A percentile compares a stretch with the other conserved stretches of the same genome.
These are phyloP conservation scores for Podaxis rugospora DNA, from an alignment of 768 basidiomycete genomes.

Conservation along the genomic window DNA sequence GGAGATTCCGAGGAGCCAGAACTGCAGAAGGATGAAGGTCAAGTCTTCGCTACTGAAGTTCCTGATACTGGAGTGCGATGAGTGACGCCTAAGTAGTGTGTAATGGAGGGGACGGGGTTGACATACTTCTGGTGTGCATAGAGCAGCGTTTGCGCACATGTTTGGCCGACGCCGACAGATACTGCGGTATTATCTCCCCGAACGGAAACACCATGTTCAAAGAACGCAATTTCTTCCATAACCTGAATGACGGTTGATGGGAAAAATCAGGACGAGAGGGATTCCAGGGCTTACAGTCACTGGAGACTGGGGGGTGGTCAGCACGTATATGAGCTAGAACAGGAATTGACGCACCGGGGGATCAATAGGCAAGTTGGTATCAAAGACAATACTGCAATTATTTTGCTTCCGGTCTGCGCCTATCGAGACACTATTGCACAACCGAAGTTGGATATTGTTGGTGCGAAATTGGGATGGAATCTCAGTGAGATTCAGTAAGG, in stretches of 20 bases:
- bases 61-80: conserved; percentile 27
- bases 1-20: conserved; percentile 52
- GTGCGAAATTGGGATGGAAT: conserved; percentile 22
- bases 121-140: conserved; percentile 43
- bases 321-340: not conserved
- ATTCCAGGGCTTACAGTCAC: not conserved
- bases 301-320: conserved; percentile 2
- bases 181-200: not conserved
- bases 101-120: not conserved
- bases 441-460: conserved; percentile 26
- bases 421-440: conserved; percentile 43
- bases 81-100: not conserved
- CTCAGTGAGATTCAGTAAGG: conserved; percentile 28
- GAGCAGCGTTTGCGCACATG: conserved; percentile 41
- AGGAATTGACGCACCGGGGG: not conserved
- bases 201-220: not conserved
- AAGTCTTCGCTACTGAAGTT: conserved; percentile 45
- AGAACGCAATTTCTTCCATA: not conserved
- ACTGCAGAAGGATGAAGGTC: conserved; percentile 42
- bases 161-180: conserved; percentile 10
- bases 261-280: not conserved
- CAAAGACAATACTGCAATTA: conserved; percentile 33
- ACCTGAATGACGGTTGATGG: not conserved
- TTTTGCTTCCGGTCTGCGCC: not conserved
- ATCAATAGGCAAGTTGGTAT: conserved; percentile 16